Base-by-base conservation (phyloP, 1,284 basidiomycete species). In the Albatrellus sp. region DNA sequence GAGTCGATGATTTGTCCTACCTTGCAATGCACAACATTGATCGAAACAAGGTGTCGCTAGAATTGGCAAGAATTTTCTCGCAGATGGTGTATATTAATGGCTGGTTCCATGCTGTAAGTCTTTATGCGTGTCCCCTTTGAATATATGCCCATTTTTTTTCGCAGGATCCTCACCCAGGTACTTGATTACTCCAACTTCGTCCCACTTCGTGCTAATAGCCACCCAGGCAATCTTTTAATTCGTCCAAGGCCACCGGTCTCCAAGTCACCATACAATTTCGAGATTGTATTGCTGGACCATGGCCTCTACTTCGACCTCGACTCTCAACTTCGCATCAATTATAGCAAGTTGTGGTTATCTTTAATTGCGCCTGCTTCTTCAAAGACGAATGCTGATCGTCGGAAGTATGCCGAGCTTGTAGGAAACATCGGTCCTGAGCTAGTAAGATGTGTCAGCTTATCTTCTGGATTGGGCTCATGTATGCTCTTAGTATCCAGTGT, bases 31-130 rank as follows among this genome's bases (percentile, higher is more conserved):
- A 91, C 53, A 70, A 79, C 44, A 98, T 99, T 54, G 91, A 99
- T 62, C 74, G 94, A 44, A 99, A 97, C 57, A 84, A 85, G 57
- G 92, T 97, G 36, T 83, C 90, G 2, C 68, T 96, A 50, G 92
- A 97, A 62, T 67, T 94, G n/a, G 77, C 84, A 5, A 67, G 82
- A 49, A 90, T 94, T 57, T 98, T 98, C 57, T 86, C 81, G 40
- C 84, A 82, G 57, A 98, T 98, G 96, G 90, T 98, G 16, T 97
- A 98, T 57, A 61, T 97, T 34, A 90, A 97, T 59, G 94, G 94
- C 32, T 92, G 80, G 74, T 89, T 90, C 60, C 85, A 89, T 65
- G 87, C 78, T 30, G 86, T 84, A 55, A 57, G 78, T 64, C 17
- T 13, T 41, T 19, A 16, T 46, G 29, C 16, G 37, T 45, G 33